Conservation (phyloP, 306 rosid genomes). For the Dalbergia oliveri region DNA sequence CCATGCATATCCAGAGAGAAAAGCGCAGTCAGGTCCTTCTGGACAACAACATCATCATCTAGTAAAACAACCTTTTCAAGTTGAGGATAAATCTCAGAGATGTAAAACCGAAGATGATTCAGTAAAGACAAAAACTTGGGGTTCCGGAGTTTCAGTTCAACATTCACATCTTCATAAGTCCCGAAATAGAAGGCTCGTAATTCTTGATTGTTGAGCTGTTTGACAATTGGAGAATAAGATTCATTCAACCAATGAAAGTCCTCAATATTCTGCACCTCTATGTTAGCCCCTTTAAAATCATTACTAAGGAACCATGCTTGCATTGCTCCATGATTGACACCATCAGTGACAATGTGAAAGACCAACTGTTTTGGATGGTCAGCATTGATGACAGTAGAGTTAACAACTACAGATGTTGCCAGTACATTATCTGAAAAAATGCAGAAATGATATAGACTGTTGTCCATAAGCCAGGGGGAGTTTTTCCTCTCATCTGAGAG, state of each 20-base stretch:
- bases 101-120: slow-evolving; percentile 94
- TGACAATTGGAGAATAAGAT: slow-evolving; percentile 78
- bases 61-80: slow-evolving; percentile 97
- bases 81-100: slow-evolving; percentile 96
- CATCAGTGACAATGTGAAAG: slow-evolving; percentile 92
- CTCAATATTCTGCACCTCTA: slow-evolving; percentile 92
- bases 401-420: slow-evolving; percentile 89
- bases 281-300: slow-evolving; percentile 85
- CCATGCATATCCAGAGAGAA: slow-evolving; percentile 96
- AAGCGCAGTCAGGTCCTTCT: slow-evolving; percentile 95
- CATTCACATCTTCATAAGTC: slow-evolving; percentile 65
- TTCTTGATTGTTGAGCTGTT: slow-evolving; percentile 71
- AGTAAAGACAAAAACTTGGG: slow-evolving; percentile 74
- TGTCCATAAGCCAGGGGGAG: slow-evolving; percentile 84
- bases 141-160: slow-evolving; percentile 72
- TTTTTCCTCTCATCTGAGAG: slow-evolving; percentile 78
- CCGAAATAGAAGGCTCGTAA: slow-evolving; percentile 73
- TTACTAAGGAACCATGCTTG: slow-evolving; percentile 88
- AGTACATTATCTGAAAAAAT: slow-evolving; percentile 92
- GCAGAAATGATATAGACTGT: slow-evolving; percentile 98
- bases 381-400: slow-evolving; percentile 86
- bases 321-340: slow-evolving; percentile 79
- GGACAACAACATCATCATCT: slow-evolving; percentile 95
- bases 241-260: slow-evolving; percentile 89
- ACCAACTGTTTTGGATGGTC: slow-evolving; percentile 98